Evolutionary conservation across 768 basidiomycete species (phyloP), one percentile per base, ranked within the genome.

Genomic region (Leccinellum albellum): DNA sequence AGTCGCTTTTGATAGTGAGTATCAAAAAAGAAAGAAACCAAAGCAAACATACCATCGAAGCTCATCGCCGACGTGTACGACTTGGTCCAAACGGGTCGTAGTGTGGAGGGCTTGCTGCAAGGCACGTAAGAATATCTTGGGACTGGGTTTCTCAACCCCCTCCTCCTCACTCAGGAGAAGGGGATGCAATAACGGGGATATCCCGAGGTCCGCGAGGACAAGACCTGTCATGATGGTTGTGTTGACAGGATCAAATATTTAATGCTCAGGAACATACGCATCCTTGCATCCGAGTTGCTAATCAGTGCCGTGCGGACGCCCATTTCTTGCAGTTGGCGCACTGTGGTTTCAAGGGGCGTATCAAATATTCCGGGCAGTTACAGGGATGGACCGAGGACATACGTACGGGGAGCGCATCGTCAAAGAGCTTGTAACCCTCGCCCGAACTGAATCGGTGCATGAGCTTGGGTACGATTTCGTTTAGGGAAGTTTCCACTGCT

Each of bases 1-100:
- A 90, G 62, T 91, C 89, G 50, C 89, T 91, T 61, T 9, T 33
- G 21, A 23, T 45, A 33, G 57, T 61, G 44, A 57, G 13, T 37
- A 44, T 51, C 33, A 48, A 51, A 37, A 10, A 50, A 28, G n/a
- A n/a, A 23, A 37, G n/a, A 20, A 14, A 23, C 24, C 51, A 23
- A 4, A 46, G 29, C 17, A n/a, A 44, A 60, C 80, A 60, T 62
- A 89, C 90, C 80, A 79, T 50, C 76, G 66, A 29, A 89, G 66
- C 60, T 91, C 89, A 66, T 93, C 90, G 1, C 91, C 91, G 40
- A 92, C 79, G 61, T 93, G 90, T 20, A 91, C 64, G 33, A 79
- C 80, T 63, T 87, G 76, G 33, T 64, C 52, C 6, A 54, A 29
- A 40, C 35, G 49, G 4, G 31, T 15, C 13, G 37, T 10, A 21